A percentile compares a stretch with the other conserved stretches of the same genome.
Conservation (phyloP, 345 rosid genomes). For the Sisymbrium altissimum region DNA sequence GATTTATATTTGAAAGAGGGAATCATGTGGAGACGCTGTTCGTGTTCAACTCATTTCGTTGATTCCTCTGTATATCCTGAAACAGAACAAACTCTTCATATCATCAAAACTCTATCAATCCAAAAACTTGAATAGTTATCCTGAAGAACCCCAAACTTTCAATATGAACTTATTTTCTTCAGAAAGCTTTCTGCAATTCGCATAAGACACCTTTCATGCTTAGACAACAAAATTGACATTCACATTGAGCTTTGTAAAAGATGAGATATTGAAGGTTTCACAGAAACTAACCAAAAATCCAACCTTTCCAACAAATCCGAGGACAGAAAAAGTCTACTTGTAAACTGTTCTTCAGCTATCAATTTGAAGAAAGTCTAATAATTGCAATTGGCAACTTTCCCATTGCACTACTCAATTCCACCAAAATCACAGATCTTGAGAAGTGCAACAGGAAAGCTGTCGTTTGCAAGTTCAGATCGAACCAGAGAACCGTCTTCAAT, state of each 20-base stretch:
- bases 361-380: not conserved
- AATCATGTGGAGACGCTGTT: not conserved
- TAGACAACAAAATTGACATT: not conserved
- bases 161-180: not conserved
- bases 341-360: too few relatives aligned
- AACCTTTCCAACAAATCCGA: not conserved
- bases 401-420: not conserved
- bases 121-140: not conserved
- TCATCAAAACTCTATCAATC: not conserved
- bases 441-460: not conserved
- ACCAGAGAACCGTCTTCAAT: too few relatives aligned
- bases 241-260: not conserved
- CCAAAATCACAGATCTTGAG: not conserved
- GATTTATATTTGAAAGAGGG: not conserved
- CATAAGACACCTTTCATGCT: not conserved
- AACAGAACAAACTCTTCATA: not conserved
- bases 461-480: not conserved
- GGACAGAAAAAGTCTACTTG: not conserved
- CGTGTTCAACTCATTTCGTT: not conserved
- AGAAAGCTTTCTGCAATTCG: not conserved
- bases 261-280: too few relatives aligned
- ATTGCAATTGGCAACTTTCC: not conserved
- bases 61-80: not conserved
- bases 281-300: too few relatives aligned
- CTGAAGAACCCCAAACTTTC: not conserved